These are phyloP conservation scores for Colletotrichum sp. DNA, from an alignment of 2,329 filamentous ascomycete species.

Conservation along the genomic window DNA sequence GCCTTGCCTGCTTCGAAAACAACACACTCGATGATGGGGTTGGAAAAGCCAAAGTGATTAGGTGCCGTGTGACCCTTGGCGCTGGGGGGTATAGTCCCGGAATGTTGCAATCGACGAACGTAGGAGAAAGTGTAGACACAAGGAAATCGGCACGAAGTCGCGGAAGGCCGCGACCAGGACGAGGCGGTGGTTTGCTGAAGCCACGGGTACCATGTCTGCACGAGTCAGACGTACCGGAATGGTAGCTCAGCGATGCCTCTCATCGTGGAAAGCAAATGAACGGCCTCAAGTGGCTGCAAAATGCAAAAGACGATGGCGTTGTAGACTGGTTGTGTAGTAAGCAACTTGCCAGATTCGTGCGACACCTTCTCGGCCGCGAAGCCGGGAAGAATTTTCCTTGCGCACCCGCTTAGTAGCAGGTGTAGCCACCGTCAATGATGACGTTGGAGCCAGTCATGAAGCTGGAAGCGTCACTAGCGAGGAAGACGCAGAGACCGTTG, in stretches of 20 bases:
- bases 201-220: slow-evolving; percentile 8
- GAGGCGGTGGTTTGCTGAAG: background rate
- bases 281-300: background rate
- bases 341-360: background rate
- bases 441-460: slow-evolving; percentile 83
- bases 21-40: background rate
- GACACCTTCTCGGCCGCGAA: background rate
- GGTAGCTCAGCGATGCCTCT: background rate
- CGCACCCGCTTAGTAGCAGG: slow-evolving; percentile 54
- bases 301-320: background rate
- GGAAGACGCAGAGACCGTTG: slow-evolving; percentile 78
- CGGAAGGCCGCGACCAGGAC: slow-evolving; percentile 4
- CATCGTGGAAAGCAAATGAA: background rate
- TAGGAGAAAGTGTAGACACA: background rate
- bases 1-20: slow-evolving; percentile 5
- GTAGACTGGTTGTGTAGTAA: background rate
- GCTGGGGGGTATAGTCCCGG: slow-evolving; percentile 16
- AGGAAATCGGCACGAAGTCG: slow-evolving; percentile 24
- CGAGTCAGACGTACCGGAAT: slow-evolving; percentile 6
- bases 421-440: slow-evolving; percentile 75
- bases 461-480: slow-evolving; percentile 73
- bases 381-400: background rate
- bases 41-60: background rate
- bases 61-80: slow-evolving; percentile 4
- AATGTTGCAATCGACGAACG: background rate